These are phyloP conservation scores for Aulographum hederae DNA, from an alignment of 2,329 filamentous ascomycete species.

Conservation along the genomic window DNA sequence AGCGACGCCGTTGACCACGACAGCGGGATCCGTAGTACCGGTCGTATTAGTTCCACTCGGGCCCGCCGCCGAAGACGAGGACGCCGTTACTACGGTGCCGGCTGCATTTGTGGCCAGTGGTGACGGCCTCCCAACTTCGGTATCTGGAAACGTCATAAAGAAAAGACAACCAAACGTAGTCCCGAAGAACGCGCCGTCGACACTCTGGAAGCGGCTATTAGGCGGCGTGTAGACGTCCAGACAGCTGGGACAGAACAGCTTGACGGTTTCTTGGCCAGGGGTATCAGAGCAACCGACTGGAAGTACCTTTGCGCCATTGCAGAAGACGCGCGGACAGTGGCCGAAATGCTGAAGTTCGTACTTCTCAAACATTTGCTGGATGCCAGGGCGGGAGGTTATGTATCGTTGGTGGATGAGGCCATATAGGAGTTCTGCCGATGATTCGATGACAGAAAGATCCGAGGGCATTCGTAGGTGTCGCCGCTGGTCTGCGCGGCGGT, in stretches of 20 bases:
- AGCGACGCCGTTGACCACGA: constrained; percentile 67
- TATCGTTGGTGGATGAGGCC: constrained; percentile 96
- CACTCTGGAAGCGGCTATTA: constrained; percentile 91
- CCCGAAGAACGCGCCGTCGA: constrained; percentile 95
- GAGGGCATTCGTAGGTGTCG: constrained; percentile 77
- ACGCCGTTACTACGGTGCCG: constrained; percentile 15
- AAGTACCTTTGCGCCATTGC: constrained; percentile 74
- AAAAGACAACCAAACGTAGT: constrained; percentile 94
- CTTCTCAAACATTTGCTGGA: constrained; percentile 98
- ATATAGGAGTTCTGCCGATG: constrained; percentile 93
- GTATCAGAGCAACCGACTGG: constrained; percentile 90
- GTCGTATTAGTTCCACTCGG: not conserved
- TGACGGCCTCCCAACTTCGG: constrained; percentile 55
- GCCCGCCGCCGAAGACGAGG: constrained; percentile 5
- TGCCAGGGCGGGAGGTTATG: constrained; percentile 88
- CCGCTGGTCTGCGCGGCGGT: constrained; percentile 21
- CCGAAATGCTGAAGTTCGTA: constrained; percentile 96
- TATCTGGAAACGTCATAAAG: constrained; percentile 95
- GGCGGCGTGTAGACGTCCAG: constrained; percentile 94
- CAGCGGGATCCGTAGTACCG: not conserved
- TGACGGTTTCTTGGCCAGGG: constrained; percentile 91
- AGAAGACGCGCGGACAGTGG: constrained; percentile 84
- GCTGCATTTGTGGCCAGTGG: constrained; percentile 12
- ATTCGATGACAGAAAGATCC: constrained; percentile 89
- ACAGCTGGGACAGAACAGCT: constrained; percentile 93